Conservation (phyloP, 768 basidiomycete species). For the Lepiota brunneoincarnata region DNA sequence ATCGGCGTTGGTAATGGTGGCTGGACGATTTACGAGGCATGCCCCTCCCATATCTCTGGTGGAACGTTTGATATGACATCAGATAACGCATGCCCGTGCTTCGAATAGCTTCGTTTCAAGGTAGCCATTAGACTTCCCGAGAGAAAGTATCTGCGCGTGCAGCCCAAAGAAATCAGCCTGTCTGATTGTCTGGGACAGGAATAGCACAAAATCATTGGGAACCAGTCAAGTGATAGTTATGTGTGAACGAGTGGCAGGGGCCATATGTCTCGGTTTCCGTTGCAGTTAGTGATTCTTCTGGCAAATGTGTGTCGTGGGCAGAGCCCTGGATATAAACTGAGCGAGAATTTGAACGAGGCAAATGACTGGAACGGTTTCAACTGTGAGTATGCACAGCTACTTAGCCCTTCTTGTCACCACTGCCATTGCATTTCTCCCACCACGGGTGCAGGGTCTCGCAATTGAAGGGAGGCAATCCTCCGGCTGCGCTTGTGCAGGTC, state of each 20-base stretch:
- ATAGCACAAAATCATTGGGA: not conserved
- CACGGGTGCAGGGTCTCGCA: not conserved
- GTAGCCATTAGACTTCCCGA: not conserved
- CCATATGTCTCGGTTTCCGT: too few relatives aligned
- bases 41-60: not conserved
- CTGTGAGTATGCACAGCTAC: not conserved
- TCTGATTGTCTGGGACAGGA: not conserved
- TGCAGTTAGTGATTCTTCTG: too few relatives aligned
- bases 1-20: not conserved
- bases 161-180: not conserved
- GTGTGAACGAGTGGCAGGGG: too few relatives aligned
- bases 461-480: not conserved
- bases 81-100: not conserved
- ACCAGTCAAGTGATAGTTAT: too few relatives aligned
- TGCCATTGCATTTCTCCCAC: not conserved
- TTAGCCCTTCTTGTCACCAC: not conserved
- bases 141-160: not conserved
- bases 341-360: too few relatives aligned
- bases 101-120: not conserved
- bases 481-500: conserved; percentile 1
- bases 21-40: not conserved
- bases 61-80: not conserved
- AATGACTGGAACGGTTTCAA: too few relatives aligned
- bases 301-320: too few relatives aligned
- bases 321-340: too few relatives aligned